A percentile compares a stretch with the other conserved stretches of the same genome.
Conservation (phyloP, 192 early-diverging fungal genomes). For the Backusella sp. region DNA sequence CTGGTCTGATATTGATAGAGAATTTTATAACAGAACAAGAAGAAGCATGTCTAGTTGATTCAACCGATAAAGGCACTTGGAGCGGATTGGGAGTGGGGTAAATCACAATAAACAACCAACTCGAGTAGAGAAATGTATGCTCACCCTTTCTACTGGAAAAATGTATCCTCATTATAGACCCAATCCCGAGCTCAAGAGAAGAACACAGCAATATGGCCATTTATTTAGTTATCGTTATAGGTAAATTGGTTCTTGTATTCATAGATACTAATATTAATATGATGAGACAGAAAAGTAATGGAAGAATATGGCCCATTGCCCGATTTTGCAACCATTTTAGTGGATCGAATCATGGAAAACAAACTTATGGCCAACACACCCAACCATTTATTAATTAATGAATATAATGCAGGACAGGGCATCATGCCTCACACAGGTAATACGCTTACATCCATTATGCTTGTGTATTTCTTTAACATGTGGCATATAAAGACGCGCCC, state of each 20-base stretch:
- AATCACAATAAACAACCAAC: not conserved
- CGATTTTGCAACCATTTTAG: slow-evolving; percentile 40
- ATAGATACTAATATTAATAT: not conserved
- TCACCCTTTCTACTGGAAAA: not conserved
- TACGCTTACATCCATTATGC: too few species aligned
- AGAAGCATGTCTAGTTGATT: slow-evolving; percentile 41
- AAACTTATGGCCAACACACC: slow-evolving; percentile 40
- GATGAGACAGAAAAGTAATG: slow-evolving; percentile 43
- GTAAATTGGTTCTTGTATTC: slow-evolving; percentile 22
- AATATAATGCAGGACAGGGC: slow-evolving; percentile 69
- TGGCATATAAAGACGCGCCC: slow-evolving; percentile 39
- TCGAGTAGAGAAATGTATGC: too few species aligned
- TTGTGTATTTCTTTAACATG: too few species aligned
- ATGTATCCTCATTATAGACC: slow-evolving; percentile 30
- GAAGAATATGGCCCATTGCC: slow-evolving; percentile 55
- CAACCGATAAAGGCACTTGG: slow-evolving; percentile 48
- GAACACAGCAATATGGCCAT: slow-evolving; percentile 71
- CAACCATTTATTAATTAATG: slow-evolving; percentile 61
- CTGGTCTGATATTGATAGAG: slow-evolving; percentile 42
- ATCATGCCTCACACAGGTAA: slow-evolving; percentile 56
- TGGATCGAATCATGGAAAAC: slow-evolving; percentile 41
- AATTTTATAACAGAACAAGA: slow-evolving; percentile 52
- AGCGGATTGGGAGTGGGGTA: slow-evolving; percentile 51
- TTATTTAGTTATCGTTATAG: slow-evolving; percentile 61
- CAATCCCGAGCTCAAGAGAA: slow-evolving; percentile 64